Evolutionary conservation across 2,329 filamentous ascomycete species (phyloP), one percentile per base, ranked within the genome.

Genomic region (Penicillium brasilianum): DNA sequence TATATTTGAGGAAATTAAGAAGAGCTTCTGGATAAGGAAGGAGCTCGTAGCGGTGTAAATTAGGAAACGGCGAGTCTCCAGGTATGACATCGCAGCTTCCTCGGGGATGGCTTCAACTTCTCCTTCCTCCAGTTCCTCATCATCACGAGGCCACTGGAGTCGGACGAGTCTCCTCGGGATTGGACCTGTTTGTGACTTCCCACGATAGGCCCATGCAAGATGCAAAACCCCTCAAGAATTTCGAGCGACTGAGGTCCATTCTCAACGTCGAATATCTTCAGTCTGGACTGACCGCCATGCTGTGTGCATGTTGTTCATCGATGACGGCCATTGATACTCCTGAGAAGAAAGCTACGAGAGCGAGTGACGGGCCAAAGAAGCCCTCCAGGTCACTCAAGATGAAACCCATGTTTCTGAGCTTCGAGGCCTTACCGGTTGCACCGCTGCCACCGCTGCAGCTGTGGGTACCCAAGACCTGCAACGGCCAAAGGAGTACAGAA

Each of bases 351-450:
- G 30, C 48, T 14, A 32, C 7, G n/a, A 28, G 30, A 39, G 36
- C 32, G n/a, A 34, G 20, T 30, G 5, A 22, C 32, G 1, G 32
- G n/a, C 9, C 32, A 41, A 28, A 4, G n/a, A 28, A 20, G 25
- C 8, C 18, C 22, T 6, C 25, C 18, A 9, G 28, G 51, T 11
- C 25, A 32, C 52, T 25, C 39, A 46, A 36, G 46, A 57, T 64
- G 59, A 57, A 64, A 62, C 60, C 57, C 54, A 58, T 67, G 62
- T 64, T 61, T 66, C 63, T 63, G 28, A 61, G 56, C 57, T 69
- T 75, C 73, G 73, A 76, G 72, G 70, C 63, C 66, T 71, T 62
- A 62, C 59, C 54, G 66, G 71, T 74, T 72, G 69, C 71, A 76
- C 71, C 66, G 49, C 60, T 43, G 57, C n/a, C n/a, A n/a, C n/a